phyloP scores from a whole-genome alignment of 192 early-diverging fungal species.

The Backusella luteola region DNA sequence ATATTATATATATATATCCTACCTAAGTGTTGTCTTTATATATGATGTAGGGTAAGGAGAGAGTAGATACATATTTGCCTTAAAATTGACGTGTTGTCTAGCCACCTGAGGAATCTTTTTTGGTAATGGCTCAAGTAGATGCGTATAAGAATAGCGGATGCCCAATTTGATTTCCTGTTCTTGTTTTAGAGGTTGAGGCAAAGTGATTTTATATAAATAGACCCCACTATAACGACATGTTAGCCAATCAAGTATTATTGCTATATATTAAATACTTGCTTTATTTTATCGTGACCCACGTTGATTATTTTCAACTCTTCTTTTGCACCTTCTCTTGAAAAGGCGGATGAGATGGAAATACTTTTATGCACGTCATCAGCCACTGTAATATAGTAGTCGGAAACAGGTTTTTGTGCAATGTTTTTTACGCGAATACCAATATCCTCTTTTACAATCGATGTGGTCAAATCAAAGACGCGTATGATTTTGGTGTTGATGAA shows the following conservation, averaged over 20 bases:
- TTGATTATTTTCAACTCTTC: conserved; percentile 32
- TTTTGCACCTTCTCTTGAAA: conserved; percentile 39
- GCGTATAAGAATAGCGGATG: conserved; percentile 46
- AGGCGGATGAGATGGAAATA: conserved; percentile 41
- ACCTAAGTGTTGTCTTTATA: conserved; percentile 80
- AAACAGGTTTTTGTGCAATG: conserved; percentile 30
- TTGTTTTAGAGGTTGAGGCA: conserved; percentile 45
- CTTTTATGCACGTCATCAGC: conserved; percentile 19
- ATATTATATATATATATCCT: conserved; percentile 21
- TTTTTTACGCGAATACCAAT: conserved; percentile 44
- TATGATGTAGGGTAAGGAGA: conserved; percentile 68
- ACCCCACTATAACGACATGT: conserved; percentile 12
- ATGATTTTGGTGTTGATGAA: conserved; percentile 55
- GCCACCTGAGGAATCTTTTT: conserved; percentile 57
- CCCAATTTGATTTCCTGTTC: conserved; percentile 62
- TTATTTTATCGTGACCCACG: conserved; percentile 20
- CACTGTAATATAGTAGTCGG: conserved; percentile 48
- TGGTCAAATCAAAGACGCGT: conserved; percentile 60
- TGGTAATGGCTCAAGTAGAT: conserved; percentile 49
- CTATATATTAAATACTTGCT: conserved; percentile 1
- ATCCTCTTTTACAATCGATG: conserved; percentile 45
- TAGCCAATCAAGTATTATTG: not conserved
- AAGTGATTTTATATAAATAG: conserved; percentile 49
- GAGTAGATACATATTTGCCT: conserved; percentile 56
- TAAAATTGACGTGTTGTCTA: conserved; percentile 64